A percentile compares a stretch with the other conserved stretches of the same genome.
phyloP scores from a whole-genome alignment of 2,329 filamentous ascomycete species.

The Penicillium sumatraense region DNA sequence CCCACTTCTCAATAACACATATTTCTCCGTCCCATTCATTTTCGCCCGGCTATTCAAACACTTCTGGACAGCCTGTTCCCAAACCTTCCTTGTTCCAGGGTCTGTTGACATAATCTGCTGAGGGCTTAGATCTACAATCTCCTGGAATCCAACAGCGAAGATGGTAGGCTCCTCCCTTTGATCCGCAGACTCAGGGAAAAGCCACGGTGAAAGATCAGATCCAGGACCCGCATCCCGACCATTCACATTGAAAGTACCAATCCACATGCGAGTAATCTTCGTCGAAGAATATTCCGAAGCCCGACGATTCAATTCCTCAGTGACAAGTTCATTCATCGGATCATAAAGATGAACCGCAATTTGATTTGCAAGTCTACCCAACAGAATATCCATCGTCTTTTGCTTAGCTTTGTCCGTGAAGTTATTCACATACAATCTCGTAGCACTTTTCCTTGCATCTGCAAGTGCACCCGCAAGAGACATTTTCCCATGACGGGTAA shows the following conservation, averaged over 20 bases:
- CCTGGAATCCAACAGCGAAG: conserved; percentile 90
- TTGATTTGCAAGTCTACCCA: conserved; percentile 85
- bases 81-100: conserved; percentile 78
- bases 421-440: conserved; percentile 95
- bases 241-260: conserved; percentile 94
- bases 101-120: conserved; percentile 99
- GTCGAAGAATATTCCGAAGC: conserved; percentile 74
- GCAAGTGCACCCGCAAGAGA: conserved; percentile 89
- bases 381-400: conserved; percentile 90
- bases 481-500: conserved; percentile 94
- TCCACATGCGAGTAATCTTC: conserved; percentile 76
- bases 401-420: conserved; percentile 93
- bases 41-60: conserved; percentile 76
- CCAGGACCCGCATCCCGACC: conserved; percentile 78
- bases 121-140: conserved; percentile 96
- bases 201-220: conserved; percentile 82
- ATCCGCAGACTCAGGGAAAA: conserved; percentile 66
- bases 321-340: conserved; percentile 90
- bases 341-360: conserved; percentile 84
- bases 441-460: conserved; percentile 93
- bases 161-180: conserved; percentile 75
- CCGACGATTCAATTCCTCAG: conserved; percentile 70
- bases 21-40: conserved; percentile 70
- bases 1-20: conserved; percentile 86
- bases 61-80: conserved; percentile 80